Percentiles rank a stretch among this genome's conserved stretches.
Evolutionary conservation across 2,329 filamentous ascomycete species (phyloP).

Genomic region (Claviceps fusiformis): DNA sequence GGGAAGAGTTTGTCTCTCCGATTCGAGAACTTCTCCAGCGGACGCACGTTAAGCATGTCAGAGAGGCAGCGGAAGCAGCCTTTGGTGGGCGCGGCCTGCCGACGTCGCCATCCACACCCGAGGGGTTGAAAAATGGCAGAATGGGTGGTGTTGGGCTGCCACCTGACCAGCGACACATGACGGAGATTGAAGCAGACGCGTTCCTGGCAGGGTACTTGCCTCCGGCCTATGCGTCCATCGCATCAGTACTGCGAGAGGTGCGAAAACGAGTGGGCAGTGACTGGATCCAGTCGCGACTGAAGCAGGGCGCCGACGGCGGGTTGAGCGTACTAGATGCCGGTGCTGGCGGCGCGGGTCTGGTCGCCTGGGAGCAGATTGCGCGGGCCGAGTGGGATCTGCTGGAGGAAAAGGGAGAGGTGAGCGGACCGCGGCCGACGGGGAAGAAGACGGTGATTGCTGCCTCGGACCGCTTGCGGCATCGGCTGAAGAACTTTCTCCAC

Average conservation of each 20-base stretch:
- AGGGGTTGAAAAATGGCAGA: constrained; percentile 37
- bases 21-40: constrained; percentile 54
- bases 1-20: constrained; percentile 53
- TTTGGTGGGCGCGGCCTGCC: constrained; percentile 71
- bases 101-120: constrained; percentile 59
- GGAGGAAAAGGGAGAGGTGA: constrained; percentile 32
- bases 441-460: constrained; percentile 72
- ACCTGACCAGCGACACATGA: constrained; percentile 53
- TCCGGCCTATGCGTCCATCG: constrained; percentile 53
- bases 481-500: constrained; percentile 63
- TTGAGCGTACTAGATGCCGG: constrained; percentile 62
- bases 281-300: constrained; percentile 55
- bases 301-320: constrained; percentile 39
- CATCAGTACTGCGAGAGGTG: constrained; percentile 57
- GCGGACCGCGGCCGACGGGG: constrained; percentile 40
- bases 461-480: constrained; percentile 59
- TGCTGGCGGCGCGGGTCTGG: constrained; percentile 55
- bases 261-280: constrained; percentile 56
- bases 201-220: constrained; percentile 59
- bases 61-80: constrained; percentile 52
- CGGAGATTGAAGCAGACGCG: constrained; percentile 60
- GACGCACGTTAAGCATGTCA: constrained; percentile 61
- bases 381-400: constrained; percentile 70
- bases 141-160: constrained; percentile 54
- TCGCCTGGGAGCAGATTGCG: constrained; percentile 67